Evolutionary conservation across 768 basidiomycete species (phyloP), one percentile per base, ranked within the genome.

Genomic region (Russula sp.): DNA sequence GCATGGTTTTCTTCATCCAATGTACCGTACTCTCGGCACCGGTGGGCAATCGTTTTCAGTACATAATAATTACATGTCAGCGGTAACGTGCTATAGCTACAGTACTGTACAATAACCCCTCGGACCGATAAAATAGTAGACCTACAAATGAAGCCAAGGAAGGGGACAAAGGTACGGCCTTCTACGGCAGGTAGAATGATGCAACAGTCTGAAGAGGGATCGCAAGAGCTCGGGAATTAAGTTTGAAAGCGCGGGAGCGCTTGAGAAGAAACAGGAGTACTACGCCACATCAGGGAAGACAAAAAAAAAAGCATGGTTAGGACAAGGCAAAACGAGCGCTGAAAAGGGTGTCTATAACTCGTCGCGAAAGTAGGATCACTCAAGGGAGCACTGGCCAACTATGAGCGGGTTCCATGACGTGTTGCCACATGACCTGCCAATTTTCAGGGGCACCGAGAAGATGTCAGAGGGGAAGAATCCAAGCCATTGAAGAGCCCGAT

Each of bases 61-160:
- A 47, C 50, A 52, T 53, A 52, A 39, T 35, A 53, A 39, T 58
- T 49, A 63, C 62, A 57, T 63, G 34, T 6, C n/a, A 9, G 50
- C 22, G 18, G 39, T 35, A 40, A 63, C 31, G 27, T 32, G 31
- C 42, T 57, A 51, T 22, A 32, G 31, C 48, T 37, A 57, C 32
- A 51, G 6, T 39, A 57, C 32, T 45, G 6, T 39, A 31, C 35
- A 55, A 39, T 35, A 61, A 48, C 7, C 14, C 31, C 54, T 59
- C 39, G 16, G 31, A 20, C 18, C 37, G 14, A 42, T 34, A 40
- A 62, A 22, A 31, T 42, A 34, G 18, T 14, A 42, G 9, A 35
- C 9, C 27, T 2, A 49, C 47, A 47, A 22, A n/a, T n/a, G 39
- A 50, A n/a, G 11, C 22, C 20, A 31, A 57, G 16, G 34, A 62